Base-by-base conservation (phyloP, 108 stramenopile species). In the Skeletonema marinoi region DNA sequence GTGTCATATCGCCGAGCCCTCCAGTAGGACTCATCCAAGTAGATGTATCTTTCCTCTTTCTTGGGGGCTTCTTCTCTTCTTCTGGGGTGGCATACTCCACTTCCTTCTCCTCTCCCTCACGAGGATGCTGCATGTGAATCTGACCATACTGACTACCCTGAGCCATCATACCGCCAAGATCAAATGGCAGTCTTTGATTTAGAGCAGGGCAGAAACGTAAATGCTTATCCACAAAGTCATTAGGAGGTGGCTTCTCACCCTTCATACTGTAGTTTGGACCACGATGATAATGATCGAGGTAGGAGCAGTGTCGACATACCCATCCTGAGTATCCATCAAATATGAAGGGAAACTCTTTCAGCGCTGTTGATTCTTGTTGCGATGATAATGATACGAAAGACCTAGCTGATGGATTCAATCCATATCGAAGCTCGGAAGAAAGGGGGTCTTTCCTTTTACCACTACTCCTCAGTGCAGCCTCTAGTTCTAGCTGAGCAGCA, bases 261-360 rank as follows among this genome's bases (percentile, higher is more conserved):
- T 83, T 72, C 82, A 75, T 77, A 41, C 69, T 56, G 46, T 77
- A 74, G 56, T 83, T 83, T 54, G 25, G 60, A 29, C 82, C 82
- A 32, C 82, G 82, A 46, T 83, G 74, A 51, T 69, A 73, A 13
- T 72, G 68, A 31, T 67, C 65, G 8, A 83, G 41, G 63, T 83
- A 76, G 1, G 32, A 60, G 46, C 82, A 83, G 16, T 83, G 82
- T 30, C 71, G 76, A 70, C 82, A 83, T 3, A 83, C 62, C 82
- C 82, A 83, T 4, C 75, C 76, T 50, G 75, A 68, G 66, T 77
- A 77, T 16, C 82, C 82, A 29, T 83, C 82, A 31, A 65, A 83
- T 72, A 64, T 72, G 48, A 83, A 83, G 8, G 82, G 82, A 48
- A 83, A 83, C 42, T 83, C 76, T 7, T 64, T 65, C 21, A 83